Base-by-base conservation (phyloP, 1,139 yeast genomes). In the Hyphopichia burtonii region DNA sequence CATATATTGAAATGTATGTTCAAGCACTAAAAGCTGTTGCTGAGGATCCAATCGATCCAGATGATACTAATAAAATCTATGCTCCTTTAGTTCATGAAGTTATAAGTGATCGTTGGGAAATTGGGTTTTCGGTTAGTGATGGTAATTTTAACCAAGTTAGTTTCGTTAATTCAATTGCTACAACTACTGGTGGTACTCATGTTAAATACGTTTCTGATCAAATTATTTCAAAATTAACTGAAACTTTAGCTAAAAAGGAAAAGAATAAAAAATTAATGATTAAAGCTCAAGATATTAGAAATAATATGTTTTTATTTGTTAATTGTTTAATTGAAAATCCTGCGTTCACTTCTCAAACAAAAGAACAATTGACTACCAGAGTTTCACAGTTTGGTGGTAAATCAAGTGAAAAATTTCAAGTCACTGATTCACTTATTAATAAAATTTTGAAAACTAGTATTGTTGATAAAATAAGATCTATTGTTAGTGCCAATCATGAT, bases 111-210 rank as follows among this genome's bases (percentile, higher is more conserved):
- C 78, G 97, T 50, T 94, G 99, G 99, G 99, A 94, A 63, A 66
- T 93, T 46, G 99, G 96, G 0, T 91, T 94, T 69, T 93, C 96
- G 1, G 87, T 90, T 1, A 87, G 97, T 39, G 96, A 91, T 56
- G 94, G 94, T 4, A 50, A 58, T 10, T 94, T 94, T 65, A 88
- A 89, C 52, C 99, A 94, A 61, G 95, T 94, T 34, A 90, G 98
- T 39, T 94, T 94, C 68, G 99, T 93, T 19, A 94, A 94, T 60
- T 90, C 97, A 3, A 94, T 94, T 58, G 99, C 99, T 0, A 94
- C 99, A 0, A 93, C 99, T 0, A 72, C 91, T 1, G 99, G 99
- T 46, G 99, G 99, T 52, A 87, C 99, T 0, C 99, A 94, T 62
- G 95, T 91, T 33, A 89, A 85, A 53, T 83, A 85, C 59, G 78